Base-by-base conservation (phyloP, 192 early-diverging fungal genomes). In the Mortierella claussenii region DNA sequence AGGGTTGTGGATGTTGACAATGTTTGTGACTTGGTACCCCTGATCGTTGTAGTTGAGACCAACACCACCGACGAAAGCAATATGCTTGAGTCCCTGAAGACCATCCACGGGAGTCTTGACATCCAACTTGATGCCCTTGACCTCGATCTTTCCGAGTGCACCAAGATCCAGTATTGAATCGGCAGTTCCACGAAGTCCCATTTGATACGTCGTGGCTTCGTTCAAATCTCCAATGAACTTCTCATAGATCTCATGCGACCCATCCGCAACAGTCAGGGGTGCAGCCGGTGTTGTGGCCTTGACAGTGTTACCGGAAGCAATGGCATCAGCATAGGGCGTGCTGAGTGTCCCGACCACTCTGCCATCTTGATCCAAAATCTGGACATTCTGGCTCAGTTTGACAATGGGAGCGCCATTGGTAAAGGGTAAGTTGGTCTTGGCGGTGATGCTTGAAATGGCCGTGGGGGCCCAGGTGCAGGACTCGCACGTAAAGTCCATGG, bases 391-490 rank as follows among this genome's bases (percentile, higher is more conserved):
- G 32, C 75, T 62, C 12, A 85, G 80, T 27, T 75, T 28, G 15
- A 68, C 63, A 48, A 89, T 83, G 11, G 71, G 80, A 8, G 84
- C 60, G 13, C 79, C 52, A 24, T 86, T 80, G 49, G 80, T 79
- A 34, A 90, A 90, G 4, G 88, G 88, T 34, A 90, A 80, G 17
- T 79, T 66, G 65, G 83, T 83, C 3, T 69, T 60, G 10, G 85
- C 85, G 6, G 60, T 68, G 24, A 89, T 81, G 24, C 70, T 55
- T 26, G 85, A 80, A 27, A 52, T 57, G 2, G 78, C 63, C 15
- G 34, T 47, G 30, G 88, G 88, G 26, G 65, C 17, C 46, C 85
- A 89, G 17, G 75, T 49, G 45, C 67, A 68, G 1, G 49, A 55
- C 0, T 48, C 33, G 12, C 60, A 44, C 20, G 56, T 56, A 47